Evolutionary conservation across 805 yeast species (phyloP), one percentile per base, ranked within the genome.

Genomic region (Monosporozyma servazzii): DNA sequence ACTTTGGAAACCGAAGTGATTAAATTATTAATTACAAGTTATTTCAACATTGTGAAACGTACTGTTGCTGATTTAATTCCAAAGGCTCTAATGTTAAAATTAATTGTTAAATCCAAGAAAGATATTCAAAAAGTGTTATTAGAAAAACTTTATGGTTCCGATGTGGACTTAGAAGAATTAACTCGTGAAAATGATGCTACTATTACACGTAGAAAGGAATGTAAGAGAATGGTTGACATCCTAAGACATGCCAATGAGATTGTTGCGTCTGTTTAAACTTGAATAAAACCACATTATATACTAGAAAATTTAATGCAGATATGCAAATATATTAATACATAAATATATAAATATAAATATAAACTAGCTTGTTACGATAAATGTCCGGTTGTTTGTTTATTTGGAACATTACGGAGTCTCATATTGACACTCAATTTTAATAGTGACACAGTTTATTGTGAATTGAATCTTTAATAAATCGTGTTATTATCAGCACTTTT

Each of bases 1-100:
- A 81, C 91, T 23, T 84, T 87, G 80, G 99, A 93, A 70, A 91
- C 98, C 1, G 99, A 93, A 66, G 97, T 93, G 39, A 93, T 93
- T 66, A 93, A 93, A 73, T 77, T 93, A 54, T 77, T 93, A 66
- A 91, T 93, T 57, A 79, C 84, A 48, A 88, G 96, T 27, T 93
- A 93, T 71, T 93, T 85, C 73, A 81, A 81, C 64, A 93, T 93
- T 66, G 96, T 93, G 47, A 88, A 90, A 72, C 81, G 96, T 66
- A 88, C 97, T 1, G 84, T 93, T 60, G 85, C 95, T 20, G 99
- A 93, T 66, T 74, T 90, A 62, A 84, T 93, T 59, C 99, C 99
- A 59, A 93, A 93, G 72, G 95, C 97, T 3, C 79, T 93, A 56
- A 89, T 90, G 95, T 76, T 91, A 62, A 90, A 91, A 69, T 78